Conservation (phyloP, 202 grass and related monocot genomes). For the Brachypodium distachyon region DNA sequence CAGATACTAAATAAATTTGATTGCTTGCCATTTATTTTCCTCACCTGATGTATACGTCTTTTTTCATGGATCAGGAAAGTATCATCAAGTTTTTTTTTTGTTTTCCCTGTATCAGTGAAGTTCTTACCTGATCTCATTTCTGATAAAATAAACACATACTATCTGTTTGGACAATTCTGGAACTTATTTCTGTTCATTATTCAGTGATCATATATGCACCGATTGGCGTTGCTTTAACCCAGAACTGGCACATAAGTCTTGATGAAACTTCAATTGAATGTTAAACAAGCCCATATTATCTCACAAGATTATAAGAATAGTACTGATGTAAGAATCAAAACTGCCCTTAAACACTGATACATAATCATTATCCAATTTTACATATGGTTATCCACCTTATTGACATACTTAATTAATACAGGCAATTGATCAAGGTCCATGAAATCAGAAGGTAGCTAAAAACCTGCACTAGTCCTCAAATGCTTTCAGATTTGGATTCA, state of each 20-base stretch:
- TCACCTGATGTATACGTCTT: not conserved
- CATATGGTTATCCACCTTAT: not conserved
- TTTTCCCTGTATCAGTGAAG: not conserved
- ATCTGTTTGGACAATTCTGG: not conserved
- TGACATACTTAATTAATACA: not conserved
- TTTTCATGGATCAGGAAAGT: not conserved
- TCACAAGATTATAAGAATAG: not conserved
- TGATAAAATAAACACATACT: not conserved
- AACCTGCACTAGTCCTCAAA: constrained; percentile 34
- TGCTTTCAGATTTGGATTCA: constrained; percentile 29
- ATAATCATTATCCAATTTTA: not conserved
- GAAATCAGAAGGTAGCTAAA: not conserved
- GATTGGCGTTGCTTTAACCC: not conserved
- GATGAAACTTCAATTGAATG: not conserved
- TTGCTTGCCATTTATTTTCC: too few species aligned
- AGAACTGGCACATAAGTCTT: not conserved
- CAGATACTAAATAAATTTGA: too few species aligned
- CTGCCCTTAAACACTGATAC: not conserved
- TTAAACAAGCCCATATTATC: not conserved
- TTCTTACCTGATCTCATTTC: not conserved
- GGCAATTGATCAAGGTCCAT: not conserved
- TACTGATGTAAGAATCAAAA: not conserved
- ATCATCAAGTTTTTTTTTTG: not conserved
- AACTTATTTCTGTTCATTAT: not conserved
- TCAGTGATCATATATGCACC: not conserved